Evolutionary conservation across 192 early-diverging fungal genomes (phyloP).

Genomic region (Mortierella alpina): DNA sequence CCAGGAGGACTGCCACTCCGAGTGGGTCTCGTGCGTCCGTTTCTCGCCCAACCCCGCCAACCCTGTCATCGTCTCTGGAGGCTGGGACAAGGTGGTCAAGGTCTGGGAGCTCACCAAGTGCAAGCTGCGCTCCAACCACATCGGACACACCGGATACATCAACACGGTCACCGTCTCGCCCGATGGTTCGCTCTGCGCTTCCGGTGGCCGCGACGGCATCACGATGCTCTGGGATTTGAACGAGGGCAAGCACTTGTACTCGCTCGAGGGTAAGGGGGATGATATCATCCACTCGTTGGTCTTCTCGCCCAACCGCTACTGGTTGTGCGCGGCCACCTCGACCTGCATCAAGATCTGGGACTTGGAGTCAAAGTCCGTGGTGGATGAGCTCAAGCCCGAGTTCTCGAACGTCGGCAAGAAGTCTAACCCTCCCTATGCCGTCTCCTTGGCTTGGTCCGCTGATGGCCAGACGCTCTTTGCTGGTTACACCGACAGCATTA

Average conservation of each 20-base stretch:
- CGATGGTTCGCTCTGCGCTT: slow-evolving; percentile 99
- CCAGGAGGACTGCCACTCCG: slow-evolving; percentile 95
- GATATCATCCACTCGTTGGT: slow-evolving; percentile 96
- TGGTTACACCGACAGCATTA: slow-evolving; percentile 87
- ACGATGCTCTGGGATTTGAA: slow-evolving; percentile 99
- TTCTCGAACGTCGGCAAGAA: slow-evolving; percentile 80
- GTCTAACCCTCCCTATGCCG: slow-evolving; percentile 84
- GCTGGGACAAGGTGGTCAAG: slow-evolving; percentile 99
- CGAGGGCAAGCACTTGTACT: slow-evolving; percentile 99
- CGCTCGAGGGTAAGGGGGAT: slow-evolving; percentile 87
- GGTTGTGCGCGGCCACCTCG: slow-evolving; percentile 98
- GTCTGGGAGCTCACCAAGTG: slow-evolving; percentile 99
- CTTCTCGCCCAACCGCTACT: slow-evolving; percentile 99
- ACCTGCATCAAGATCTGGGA: slow-evolving; percentile 99
- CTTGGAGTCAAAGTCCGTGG: slow-evolving; percentile 96
- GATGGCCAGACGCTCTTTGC: slow-evolving; percentile 98
- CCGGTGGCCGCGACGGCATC: slow-evolving; percentile 99
- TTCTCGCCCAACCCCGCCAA: slow-evolving; percentile 99
- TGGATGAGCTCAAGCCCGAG: slow-evolving; percentile 90
- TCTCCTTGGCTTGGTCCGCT: slow-evolving; percentile 98
- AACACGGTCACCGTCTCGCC: slow-evolving; percentile 99
- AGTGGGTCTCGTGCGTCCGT: slow-evolving; percentile 99
- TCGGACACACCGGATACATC: slow-evolving; percentile 98
- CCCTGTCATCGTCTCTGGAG: slow-evolving; percentile 97
- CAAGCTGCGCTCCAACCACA: slow-evolving; percentile 99